Evolutionary conservation across 345 rosid genomes (phyloP).

Genomic region (Pistacia vera): DNA sequence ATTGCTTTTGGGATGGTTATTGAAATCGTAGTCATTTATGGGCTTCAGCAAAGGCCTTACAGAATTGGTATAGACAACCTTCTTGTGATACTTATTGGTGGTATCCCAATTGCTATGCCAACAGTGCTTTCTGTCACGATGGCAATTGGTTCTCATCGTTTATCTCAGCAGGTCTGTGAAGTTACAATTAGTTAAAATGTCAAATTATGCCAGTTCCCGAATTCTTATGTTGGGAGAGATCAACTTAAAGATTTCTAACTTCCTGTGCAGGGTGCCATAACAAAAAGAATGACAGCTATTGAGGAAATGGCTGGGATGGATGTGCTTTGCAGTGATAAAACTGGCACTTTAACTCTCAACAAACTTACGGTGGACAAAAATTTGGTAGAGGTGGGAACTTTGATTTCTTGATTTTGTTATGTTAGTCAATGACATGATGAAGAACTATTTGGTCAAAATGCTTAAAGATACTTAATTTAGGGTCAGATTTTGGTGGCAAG

Average conservation of each 20-base stretch:
- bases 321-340: slow-evolving; percentile 95
- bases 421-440: neutral
- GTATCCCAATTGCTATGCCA: slow-evolving; percentile 98
- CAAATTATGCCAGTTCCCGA: neutral
- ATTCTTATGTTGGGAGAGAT: slow-evolving; percentile 2
- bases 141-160: slow-evolving; percentile 91
- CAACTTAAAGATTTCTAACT: neutral
- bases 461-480: neutral
- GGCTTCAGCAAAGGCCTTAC: slow-evolving; percentile 48
- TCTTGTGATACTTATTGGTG: slow-evolving; percentile 87
- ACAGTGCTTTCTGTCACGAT: slow-evolving; percentile 96
- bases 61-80: slow-evolving; percentile 82
- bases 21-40: slow-evolving; percentile 64
- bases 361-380: slow-evolving; percentile 83
- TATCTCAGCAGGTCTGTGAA: slow-evolving; percentile 68
- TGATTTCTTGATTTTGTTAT: neutral
- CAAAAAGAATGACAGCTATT: slow-evolving; percentile 95
- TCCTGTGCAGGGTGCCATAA: slow-evolving; percentile 71
- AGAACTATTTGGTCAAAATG: neutral
- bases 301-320: slow-evolving; percentile 99
- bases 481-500: neutral
- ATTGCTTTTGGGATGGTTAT: slow-evolving; percentile 81
- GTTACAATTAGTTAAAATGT: neutral
- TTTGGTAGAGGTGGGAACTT: slow-evolving; percentile 66
- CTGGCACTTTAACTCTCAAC: slow-evolving; percentile 90